A percentile compares a stretch with the other conserved stretches of the same genome.
Conservation (phyloP, 192 early-diverging fungal species). For the Podila horticola region DNA sequence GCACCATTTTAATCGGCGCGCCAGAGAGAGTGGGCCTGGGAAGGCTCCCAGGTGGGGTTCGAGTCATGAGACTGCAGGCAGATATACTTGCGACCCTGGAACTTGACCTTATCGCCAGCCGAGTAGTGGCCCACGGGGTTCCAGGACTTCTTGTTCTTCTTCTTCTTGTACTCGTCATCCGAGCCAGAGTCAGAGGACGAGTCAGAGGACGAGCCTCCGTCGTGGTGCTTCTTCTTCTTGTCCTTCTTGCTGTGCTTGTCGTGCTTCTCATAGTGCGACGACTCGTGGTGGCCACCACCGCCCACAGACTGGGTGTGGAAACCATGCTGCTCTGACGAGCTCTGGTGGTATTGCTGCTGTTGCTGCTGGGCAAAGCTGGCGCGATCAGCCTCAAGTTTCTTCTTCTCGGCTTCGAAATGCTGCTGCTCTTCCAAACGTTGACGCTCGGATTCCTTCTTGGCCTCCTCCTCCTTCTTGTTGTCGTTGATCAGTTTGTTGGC, state of each 20-base stretch:
- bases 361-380: slow-evolving; percentile 9
- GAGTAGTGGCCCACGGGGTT: slow-evolving; percentile 55
- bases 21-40: slow-evolving; percentile 53
- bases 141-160: slow-evolving; percentile 37
- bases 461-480: slow-evolving; percentile 33
- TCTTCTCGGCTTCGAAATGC: slow-evolving; percentile 28
- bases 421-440: slow-evolving; percentile 3
- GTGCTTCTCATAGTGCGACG: slow-evolving; percentile 7
- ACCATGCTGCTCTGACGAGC: background rate
- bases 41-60: slow-evolving; percentile 54
- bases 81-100: slow-evolving; percentile 53
- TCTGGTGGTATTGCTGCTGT: slow-evolving; percentile 3
- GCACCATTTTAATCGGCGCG: slow-evolving; percentile 17
- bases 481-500: slow-evolving; percentile 56
- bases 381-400: slow-evolving; percentile 22
- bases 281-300: slow-evolving; percentile 2
- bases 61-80: slow-evolving; percentile 53
- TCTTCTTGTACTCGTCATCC: slow-evolving; percentile 5
- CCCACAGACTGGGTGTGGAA: background rate
- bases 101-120: slow-evolving; percentile 57
- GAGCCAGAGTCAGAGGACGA: slow-evolving; percentile 6
- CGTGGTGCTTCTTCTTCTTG: background rate
- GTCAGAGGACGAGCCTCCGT: slow-evolving; percentile 3
- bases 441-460: slow-evolving; percentile 12
- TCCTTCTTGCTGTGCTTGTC: slow-evolving; percentile 4